Evolutionary conservation across 2,329 filamentous ascomycete species (phyloP).

Genomic region (Xylaria sp.): DNA sequence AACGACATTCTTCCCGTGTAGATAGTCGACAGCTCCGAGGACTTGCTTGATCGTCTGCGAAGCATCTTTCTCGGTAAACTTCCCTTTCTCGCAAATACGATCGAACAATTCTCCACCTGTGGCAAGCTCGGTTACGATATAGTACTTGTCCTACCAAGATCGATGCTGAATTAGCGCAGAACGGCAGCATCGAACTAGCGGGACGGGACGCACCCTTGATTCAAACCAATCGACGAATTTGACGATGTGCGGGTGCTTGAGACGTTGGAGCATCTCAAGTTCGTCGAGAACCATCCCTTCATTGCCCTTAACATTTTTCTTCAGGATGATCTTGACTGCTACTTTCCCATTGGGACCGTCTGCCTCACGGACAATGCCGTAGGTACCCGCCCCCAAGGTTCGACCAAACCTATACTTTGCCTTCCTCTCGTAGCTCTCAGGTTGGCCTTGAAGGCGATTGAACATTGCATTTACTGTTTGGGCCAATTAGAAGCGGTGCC

Average conservation of each 20-base stretch:
- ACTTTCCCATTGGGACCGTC: constrained; percentile 84
- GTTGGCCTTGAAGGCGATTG: constrained; percentile 94
- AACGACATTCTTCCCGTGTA: constrained; percentile 93
- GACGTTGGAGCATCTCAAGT: constrained; percentile 86
- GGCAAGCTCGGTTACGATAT: constrained; percentile 96
- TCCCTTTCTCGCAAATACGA: constrained; percentile 96
- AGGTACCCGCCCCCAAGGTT: constrained; percentile 94
- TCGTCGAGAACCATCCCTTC: constrained; percentile 99
- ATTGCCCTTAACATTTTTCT: constrained; percentile 98
- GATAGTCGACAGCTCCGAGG: constrained; percentile 88
- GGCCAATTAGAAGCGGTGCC: constrained; percentile 6
- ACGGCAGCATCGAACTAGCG: not conserved
- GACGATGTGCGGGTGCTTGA: constrained; percentile 95
- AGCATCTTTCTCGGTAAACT: constrained; percentile 98
- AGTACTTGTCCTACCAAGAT: constrained; percentile 86
- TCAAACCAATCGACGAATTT: constrained; percentile 99
- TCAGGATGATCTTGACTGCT: constrained; percentile 97
- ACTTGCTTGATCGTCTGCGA: constrained; percentile 95
- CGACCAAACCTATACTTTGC: constrained; percentile 89
- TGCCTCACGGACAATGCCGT: constrained; percentile 96
- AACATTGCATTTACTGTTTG: constrained; percentile 81
- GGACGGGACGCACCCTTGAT: constrained; percentile 75
- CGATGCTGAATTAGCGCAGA: constrained; percentile 18
- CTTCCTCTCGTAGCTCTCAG: constrained; percentile 99
- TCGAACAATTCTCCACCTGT: constrained; percentile 97